Evolutionary conservation across 257 asterid genomes (phyloP).

Genomic region (Penstemon davidsonii): DNA sequence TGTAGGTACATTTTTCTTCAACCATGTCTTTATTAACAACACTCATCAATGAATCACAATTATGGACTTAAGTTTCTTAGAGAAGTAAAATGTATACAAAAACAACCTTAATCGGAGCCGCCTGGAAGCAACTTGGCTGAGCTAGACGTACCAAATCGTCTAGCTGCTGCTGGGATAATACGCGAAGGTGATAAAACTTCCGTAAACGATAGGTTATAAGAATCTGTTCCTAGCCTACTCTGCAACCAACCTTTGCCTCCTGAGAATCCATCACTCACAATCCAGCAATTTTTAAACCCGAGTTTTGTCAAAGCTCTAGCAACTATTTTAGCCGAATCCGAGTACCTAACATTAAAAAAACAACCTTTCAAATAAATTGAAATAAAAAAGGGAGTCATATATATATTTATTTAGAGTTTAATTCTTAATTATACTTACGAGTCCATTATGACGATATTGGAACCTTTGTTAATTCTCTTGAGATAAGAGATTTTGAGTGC

Average conservation of each 20-base stretch:
- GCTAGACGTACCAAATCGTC: slow-evolving; percentile 57
- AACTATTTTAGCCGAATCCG: slow-evolving; percentile 77
- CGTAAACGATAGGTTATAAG: slow-evolving; percentile 66
- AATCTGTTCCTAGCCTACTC: slow-evolving; percentile 80
- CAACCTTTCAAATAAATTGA: background rate
- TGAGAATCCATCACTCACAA: slow-evolving; percentile 80
- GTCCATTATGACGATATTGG: slow-evolving; percentile 83
- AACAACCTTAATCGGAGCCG: slow-evolving; percentile 47
- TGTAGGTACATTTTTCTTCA: too few relatives aligned
- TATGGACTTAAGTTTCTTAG: background rate
- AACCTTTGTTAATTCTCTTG: slow-evolving; percentile 73
- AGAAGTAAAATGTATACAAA: too few relatives aligned
- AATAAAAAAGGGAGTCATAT: background rate
- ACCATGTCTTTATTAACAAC: too few relatives aligned
- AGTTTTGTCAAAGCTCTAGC: slow-evolving; percentile 77
- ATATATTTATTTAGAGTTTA: background rate
- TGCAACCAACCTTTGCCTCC: slow-evolving; percentile 94
- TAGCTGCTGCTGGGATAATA: slow-evolving; percentile 57
- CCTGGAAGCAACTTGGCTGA: slow-evolving; percentile 78
- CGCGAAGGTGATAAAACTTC: slow-evolving; percentile 77
- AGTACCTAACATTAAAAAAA: slow-evolving; percentile 47
- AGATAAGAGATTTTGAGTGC: slow-evolving; percentile 90
- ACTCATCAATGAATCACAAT: background rate
- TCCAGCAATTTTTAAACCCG: slow-evolving; percentile 87
- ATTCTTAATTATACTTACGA: slow-evolving; percentile 51